These are phyloP conservation scores for Cercophora samala DNA, from an alignment of 495 filamentous ascomycete genomes.

Conservation along the genomic window DNA sequence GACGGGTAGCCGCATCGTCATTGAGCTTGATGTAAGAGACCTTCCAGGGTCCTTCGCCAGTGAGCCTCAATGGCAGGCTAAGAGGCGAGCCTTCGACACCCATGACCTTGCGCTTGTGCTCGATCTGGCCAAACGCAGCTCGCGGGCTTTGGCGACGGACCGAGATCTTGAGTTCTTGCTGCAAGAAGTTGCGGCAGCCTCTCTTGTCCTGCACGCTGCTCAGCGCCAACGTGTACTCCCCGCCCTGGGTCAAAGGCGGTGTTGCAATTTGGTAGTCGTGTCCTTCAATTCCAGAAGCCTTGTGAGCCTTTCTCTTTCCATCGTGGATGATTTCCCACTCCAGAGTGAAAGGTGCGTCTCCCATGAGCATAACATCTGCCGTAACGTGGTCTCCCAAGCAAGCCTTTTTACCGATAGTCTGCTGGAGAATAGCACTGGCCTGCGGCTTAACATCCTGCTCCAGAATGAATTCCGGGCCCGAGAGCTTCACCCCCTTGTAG, in stretches of 20 bases:
- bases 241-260: slow-evolving; percentile 66
- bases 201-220: slow-evolving; percentile 80
- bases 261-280: slow-evolving; percentile 67
- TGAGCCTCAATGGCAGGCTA: slow-evolving; percentile 75
- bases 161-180: slow-evolving; percentile 74
- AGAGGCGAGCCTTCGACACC: slow-evolving; percentile 72
- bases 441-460: slow-evolving; percentile 92
- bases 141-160: slow-evolving; percentile 84
- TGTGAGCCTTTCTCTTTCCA: slow-evolving; percentile 71
- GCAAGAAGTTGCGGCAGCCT: slow-evolving; percentile 77
- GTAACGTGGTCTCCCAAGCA: slow-evolving; percentile 80
- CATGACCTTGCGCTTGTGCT: slow-evolving; percentile 66
- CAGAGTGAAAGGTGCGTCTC: slow-evolving; percentile 81
- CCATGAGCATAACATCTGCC: slow-evolving; percentile 68
- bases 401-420: slow-evolving; percentile 51
- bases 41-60: slow-evolving; percentile 77
- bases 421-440: slow-evolving; percentile 70
- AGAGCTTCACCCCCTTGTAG: slow-evolving; percentile 61
- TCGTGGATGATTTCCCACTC: slow-evolving; percentile 94
- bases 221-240: slow-evolving; percentile 81
- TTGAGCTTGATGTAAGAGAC: slow-evolving; percentile 68
- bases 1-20: slow-evolving; percentile 29
- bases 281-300: slow-evolving; percentile 58
- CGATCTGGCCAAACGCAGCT: slow-evolving; percentile 76
- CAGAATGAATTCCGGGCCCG: slow-evolving; percentile 52